Percentiles rank a stretch among this genome's conserved stretches.
These are phyloP conservation scores for Wickerhamiella lipophila DNA, from an alignment of 805 yeast species.

Conservation along the genomic window DNA sequence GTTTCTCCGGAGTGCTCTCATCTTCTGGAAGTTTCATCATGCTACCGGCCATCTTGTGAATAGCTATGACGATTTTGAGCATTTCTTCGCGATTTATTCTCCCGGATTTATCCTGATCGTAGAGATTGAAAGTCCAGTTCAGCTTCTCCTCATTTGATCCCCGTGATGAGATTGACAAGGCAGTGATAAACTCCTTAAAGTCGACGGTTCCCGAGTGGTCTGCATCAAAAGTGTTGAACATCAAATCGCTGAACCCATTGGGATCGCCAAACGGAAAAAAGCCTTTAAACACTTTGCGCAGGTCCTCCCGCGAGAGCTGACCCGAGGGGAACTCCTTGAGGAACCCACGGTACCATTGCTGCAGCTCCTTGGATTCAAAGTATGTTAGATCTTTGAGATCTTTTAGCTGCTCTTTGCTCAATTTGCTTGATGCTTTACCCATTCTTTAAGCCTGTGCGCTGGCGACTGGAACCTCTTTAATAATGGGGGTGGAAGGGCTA, in stretches of 20 bases:
- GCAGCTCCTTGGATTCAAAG: slow-evolving; percentile 85
- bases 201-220: slow-evolving; percentile 72
- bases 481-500: background rate
- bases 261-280: slow-evolving; percentile 99
- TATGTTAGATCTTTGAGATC: slow-evolving; percentile 74
- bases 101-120: slow-evolving; percentile 75
- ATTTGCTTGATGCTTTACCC: slow-evolving; percentile 92
- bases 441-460: slow-evolving; percentile 30
- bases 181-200: slow-evolving; percentile 84
- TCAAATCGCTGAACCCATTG: slow-evolving; percentile 72
- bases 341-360: slow-evolving; percentile 98
- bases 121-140: slow-evolving; percentile 78
- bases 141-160: slow-evolving; percentile 77
- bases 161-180: slow-evolving; percentile 73
- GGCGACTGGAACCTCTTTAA: background rate
- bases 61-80: slow-evolving; percentile 64
- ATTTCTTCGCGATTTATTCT: slow-evolving; percentile 64
- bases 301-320: slow-evolving; percentile 72
- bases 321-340: slow-evolving; percentile 89
- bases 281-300: slow-evolving; percentile 83
- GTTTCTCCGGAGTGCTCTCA: slow-evolving; percentile 80
- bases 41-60: slow-evolving; percentile 90
- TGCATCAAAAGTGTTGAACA: slow-evolving; percentile 79
- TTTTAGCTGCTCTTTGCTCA: slow-evolving; percentile 79
- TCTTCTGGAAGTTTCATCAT: slow-evolving; percentile 83